phyloP scores from a whole-genome alignment of 208 protist genomes.

The Phytomonas sp. region DNA sequence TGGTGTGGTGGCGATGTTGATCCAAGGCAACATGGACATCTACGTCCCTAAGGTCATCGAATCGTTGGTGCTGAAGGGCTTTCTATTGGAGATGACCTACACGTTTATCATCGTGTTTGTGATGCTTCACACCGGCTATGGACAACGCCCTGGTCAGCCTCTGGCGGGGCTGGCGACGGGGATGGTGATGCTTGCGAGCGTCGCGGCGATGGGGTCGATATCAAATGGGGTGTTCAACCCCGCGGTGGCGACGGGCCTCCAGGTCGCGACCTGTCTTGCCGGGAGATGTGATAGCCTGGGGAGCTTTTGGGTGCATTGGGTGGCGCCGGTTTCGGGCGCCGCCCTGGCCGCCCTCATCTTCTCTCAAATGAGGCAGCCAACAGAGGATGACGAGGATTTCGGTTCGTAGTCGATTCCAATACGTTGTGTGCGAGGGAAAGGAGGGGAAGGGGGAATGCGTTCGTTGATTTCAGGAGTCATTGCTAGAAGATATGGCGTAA shows the following conservation, averaged over 20 bases:
- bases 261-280: constrained; percentile 63
- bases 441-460: too few species aligned
- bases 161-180: constrained; percentile 80
- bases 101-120: constrained; percentile 73
- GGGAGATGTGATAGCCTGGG: constrained; percentile 57
- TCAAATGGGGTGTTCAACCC: constrained; percentile 82
- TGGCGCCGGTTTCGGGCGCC: constrained; percentile 60
- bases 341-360: constrained; percentile 52
- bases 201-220: constrained; percentile 50
- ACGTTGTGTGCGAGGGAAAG: not conserved
- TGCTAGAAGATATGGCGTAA: too few species aligned
- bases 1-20: constrained; percentile 65
- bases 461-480: too few species aligned
- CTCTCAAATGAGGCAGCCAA: constrained; percentile 62
- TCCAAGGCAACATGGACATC: constrained; percentile 59
- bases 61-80: constrained; percentile 53
- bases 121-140: constrained; percentile 70
- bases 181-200: constrained; percentile 65
- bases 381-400: constrained; percentile 5
- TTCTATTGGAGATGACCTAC: constrained; percentile 79
- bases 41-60: constrained; percentile 53
- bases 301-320: constrained; percentile 78
- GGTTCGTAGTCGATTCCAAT: not conserved
- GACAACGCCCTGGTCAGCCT: constrained; percentile 57
- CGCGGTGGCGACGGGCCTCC: constrained; percentile 69